Percentiles rank a stretch among this genome's conserved stretches.
Conservation (phyloP, 1,139 yeast genomes). For the Protomyces inouyei region DNA sequence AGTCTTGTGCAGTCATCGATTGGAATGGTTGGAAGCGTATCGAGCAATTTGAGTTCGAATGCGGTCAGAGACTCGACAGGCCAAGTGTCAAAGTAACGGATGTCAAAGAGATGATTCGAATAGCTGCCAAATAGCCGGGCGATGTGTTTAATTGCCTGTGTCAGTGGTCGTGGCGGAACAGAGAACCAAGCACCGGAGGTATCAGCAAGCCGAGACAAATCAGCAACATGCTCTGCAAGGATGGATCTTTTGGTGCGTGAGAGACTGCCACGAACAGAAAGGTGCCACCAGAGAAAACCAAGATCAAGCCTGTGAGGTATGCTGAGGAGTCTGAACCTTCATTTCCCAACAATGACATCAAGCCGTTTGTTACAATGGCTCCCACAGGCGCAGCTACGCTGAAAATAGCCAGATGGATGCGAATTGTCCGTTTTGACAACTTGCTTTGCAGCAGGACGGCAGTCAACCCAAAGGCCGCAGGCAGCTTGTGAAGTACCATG, state of each 20-base stretch:
- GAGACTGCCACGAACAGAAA: conserved; percentile 42
- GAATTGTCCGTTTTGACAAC: conserved; percentile 38
- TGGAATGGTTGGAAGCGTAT: conserved; percentile 75
- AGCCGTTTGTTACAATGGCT: conserved; percentile 47
- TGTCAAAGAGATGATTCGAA: conserved; percentile 49
- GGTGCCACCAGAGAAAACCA: conserved; percentile 67
- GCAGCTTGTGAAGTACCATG: conserved; percentile 66
- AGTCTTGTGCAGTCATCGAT: conserved; percentile 28
- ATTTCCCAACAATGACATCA: conserved; percentile 40
- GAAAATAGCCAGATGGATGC: conserved; percentile 47
- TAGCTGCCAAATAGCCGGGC: conserved; percentile 30
- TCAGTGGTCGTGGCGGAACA: conserved; percentile 2
- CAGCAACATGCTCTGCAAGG: background rate
- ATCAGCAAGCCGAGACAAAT: background rate
- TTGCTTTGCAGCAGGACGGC: conserved; percentile 50
- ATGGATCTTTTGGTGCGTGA: background rate
- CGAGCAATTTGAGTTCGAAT: conserved; percentile 50
- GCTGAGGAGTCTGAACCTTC: conserved; percentile 38
- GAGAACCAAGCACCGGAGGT: background rate
- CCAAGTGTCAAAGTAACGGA: conserved; percentile 54
- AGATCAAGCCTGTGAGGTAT: conserved; percentile 49
- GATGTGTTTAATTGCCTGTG: background rate
- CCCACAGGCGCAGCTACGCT: conserved; percentile 53
- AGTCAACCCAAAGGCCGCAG: conserved; percentile 66
- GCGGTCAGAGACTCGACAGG: conserved; percentile 49